Base-by-base conservation (phyloP, 768 basidiomycete species). In the Rhizopogon roseolus region DNA sequence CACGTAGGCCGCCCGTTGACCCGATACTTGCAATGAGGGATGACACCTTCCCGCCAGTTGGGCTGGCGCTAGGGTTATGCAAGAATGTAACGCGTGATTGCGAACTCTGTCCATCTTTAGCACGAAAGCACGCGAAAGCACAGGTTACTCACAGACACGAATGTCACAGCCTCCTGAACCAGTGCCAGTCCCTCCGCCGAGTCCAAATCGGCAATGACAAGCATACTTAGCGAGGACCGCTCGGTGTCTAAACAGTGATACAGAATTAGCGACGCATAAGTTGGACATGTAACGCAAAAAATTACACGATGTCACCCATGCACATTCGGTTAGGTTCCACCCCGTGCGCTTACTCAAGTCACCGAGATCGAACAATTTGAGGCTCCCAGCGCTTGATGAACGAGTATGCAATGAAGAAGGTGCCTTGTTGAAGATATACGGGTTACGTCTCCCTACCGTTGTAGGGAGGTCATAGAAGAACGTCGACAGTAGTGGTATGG, bases 381-480 rank as follows among this genome's bases (percentile, higher is more conserved):
- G 2, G 88, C 56, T 10, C 84, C 81, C 0, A 77, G 75, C 9
- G 90, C 63, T 25, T 13, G 46, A n/a, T 0, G 46, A 59, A 80
- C 81, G 54, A 80, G 66, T 25, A 90, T 71, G 27, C 72, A 74
- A 10, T 90, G 64, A 37, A 73, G 71, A 22, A 16, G 25, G 36
- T 13, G 53, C 73, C 4, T 74, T 62, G 0, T 86, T 82, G 61
- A 84, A 81, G 51, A 98, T 84, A 63, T 88, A 82, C 27, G 70
- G 74, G 67, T 93, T 98, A n/a, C 97, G 73, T 10, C 86, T 78
- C 52, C 77, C 73, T 40, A 76, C 75, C 0, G 90, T 84, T 0
- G 81, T 81, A 1, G 94, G 90, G 6, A 94, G 78, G 61, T 96
- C 92, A 64, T 96, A 98, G 72, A 98, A 98, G 71, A 90, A 93